phyloP scores from a whole-genome alignment of 768 basidiomycete species.

The Cubamyces sp. region DNA sequence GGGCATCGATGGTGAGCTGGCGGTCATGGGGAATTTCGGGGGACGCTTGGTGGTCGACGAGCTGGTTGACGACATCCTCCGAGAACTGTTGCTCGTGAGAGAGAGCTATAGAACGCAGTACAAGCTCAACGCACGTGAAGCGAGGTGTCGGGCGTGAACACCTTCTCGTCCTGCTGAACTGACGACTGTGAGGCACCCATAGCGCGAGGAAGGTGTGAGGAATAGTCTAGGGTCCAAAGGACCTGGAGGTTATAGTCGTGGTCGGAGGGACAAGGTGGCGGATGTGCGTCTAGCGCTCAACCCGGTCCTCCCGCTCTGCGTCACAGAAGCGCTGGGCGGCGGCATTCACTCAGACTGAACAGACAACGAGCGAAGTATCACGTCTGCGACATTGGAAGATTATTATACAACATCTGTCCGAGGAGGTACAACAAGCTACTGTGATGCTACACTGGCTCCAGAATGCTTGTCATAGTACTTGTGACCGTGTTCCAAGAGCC shows the following conservation, averaged over 20 bases:
- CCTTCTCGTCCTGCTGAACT: slow-evolving; percentile 55
- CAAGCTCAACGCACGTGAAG: slow-evolving; percentile 39
- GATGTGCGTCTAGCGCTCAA: no score
- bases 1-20: slow-evolving; percentile 74
- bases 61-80: slow-evolving; percentile 79
- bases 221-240: not conserved
- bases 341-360: no score
- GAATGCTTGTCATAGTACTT: slow-evolving; percentile 44
- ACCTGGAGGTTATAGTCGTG: no score
- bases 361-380: no score
- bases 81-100: slow-evolving; percentile 61
- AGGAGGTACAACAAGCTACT: not conserved
- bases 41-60: slow-evolving; percentile 65
- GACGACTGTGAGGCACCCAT: slow-evolving; percentile 80
- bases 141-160: slow-evolving; percentile 46
- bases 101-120: not conserved
- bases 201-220: not conserved
- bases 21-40: slow-evolving; percentile 66
- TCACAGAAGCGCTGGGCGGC: no score
- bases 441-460: slow-evolving; percentile 21
- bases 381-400: no score
- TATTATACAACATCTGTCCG: no score
- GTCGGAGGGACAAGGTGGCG: no score
- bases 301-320: no score
- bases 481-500: slow-evolving; percentile 56